A percentile compares a stretch with the other conserved stretches of the same genome.
Evolutionary conservation across 2,329 filamentous ascomycete species (phyloP).

Genomic region (Colletotrichum sp.): DNA sequence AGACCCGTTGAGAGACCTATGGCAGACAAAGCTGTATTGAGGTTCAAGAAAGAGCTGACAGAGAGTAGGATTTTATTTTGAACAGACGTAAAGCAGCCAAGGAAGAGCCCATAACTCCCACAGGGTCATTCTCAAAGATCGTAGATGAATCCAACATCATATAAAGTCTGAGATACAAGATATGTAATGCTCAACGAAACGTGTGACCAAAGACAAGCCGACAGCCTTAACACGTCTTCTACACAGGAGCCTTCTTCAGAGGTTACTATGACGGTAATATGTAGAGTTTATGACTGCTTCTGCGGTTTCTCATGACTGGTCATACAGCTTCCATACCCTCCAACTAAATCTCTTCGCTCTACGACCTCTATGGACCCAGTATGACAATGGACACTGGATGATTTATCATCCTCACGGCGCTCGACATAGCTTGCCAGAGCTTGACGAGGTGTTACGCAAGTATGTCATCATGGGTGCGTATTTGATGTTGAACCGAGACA

Average conservation of each 20-base stretch:
- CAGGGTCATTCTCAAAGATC: not conserved
- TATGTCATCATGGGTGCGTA: not conserved
- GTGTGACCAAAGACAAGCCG: not conserved
- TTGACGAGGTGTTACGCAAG: not conserved
- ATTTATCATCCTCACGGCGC: not conserved
- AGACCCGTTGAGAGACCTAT: not conserved
- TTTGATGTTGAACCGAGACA: not conserved
- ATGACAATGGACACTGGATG: not conserved
- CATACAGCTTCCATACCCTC: not conserved
- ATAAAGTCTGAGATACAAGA: not conserved
- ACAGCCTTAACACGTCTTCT: not conserved
- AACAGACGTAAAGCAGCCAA: not conserved
- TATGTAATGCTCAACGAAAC: not conserved
- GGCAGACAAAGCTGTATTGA: not conserved
- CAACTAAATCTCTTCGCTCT: not conserved
- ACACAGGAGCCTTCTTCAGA: not conserved
- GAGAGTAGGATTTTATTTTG: not conserved
- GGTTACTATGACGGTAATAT: not conserved
- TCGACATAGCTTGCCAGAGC: not conserved
- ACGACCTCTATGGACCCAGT: not conserved
- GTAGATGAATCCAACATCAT: not conserved
- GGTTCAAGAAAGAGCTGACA: not conserved
- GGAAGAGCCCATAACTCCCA: not conserved
- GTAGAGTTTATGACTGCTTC: not conserved
- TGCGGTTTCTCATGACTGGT: not conserved